A percentile compares a stretch with the other conserved stretches of the same genome.
phyloP scores from a whole-genome alignment of 352 stramenopile genomes.

The Albugo laibachii region DNA sequence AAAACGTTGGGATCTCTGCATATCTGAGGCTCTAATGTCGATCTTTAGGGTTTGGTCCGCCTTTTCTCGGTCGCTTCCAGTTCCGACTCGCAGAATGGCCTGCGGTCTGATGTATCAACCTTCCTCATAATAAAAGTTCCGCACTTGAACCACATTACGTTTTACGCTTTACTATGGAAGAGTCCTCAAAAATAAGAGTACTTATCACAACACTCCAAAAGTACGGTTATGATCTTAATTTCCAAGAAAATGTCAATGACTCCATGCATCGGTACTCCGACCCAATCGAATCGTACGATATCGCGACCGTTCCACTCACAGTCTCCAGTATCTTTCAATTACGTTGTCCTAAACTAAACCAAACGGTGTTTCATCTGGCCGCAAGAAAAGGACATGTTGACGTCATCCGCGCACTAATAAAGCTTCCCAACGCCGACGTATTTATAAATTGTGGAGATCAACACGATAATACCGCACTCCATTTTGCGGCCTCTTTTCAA shows the following conservation, averaged over 20 bases:
- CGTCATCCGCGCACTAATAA: slow-evolving; percentile 53
- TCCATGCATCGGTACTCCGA: not conserved
- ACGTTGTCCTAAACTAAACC: slow-evolving; percentile 64
- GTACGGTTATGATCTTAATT: slow-evolving; percentile 61
- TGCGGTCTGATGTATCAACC: too few species aligned
- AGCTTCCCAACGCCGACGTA: slow-evolving; percentile 42
- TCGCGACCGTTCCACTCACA: slow-evolving; percentile 12
- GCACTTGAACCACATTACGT: too few species aligned
- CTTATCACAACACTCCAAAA: slow-evolving; percentile 70
- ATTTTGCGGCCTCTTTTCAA: slow-evolving; percentile 52
- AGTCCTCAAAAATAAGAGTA: slow-evolving; percentile 33
- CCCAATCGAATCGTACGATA: not conserved
- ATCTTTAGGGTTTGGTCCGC: too few species aligned
- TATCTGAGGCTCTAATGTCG: too few species aligned
- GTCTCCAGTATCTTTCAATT: slow-evolving; percentile 39
- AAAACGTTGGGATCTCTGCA: too few species aligned
- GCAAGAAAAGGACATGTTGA: slow-evolving; percentile 70
- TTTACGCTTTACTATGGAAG: slow-evolving; percentile 6
- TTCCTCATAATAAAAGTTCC: too few species aligned
- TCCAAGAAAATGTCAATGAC: slow-evolving; percentile 7
- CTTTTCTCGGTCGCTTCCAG: too few species aligned
- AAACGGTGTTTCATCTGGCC: slow-evolving; percentile 68
- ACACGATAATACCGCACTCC: slow-evolving; percentile 61
- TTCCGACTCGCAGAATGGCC: too few species aligned
- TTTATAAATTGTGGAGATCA: slow-evolving; percentile 59